A percentile compares a stretch with the other conserved stretches of the same genome.
phyloP scores from a whole-genome alignment of 1,284 basidiomycete genomes.

The Cystobasidiaceae sp. region DNA sequence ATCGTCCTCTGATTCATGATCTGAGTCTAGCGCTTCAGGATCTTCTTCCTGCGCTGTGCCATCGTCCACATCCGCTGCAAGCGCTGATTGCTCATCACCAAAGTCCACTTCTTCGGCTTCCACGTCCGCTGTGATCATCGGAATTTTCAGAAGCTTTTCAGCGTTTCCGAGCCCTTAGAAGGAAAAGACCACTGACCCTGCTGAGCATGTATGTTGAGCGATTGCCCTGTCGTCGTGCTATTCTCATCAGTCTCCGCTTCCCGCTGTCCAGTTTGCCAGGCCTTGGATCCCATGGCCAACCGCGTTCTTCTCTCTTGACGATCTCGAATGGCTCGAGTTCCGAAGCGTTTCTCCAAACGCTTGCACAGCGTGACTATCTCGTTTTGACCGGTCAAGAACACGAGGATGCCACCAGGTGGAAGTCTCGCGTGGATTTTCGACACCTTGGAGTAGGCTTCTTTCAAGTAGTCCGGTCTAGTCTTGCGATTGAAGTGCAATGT shows the following conservation, averaged over 20 bases:
- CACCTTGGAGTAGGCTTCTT: conserved; percentile 83
- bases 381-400: conserved; percentile 72
- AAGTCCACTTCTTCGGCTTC: conserved; percentile 80
- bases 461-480: conserved; percentile 81
- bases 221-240: not conserved
- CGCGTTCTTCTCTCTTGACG: conserved; percentile 49
- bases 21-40: conserved; percentile 36
- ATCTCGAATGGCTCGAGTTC: conserved; percentile 59
- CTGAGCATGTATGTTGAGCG: too few species aligned
- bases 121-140: conserved; percentile 51
- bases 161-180: too few species aligned
- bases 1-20: conserved; percentile 44
- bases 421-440: conserved; percentile 69
- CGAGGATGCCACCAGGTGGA: conserved; percentile 64
- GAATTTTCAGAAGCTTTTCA: too few species aligned
- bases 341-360: conserved; percentile 72
- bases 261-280: conserved; percentile 5
- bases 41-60: conserved; percentile 52
- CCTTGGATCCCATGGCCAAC: conserved; percentile 33
- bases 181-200: too few species aligned
- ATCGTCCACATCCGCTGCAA: conserved; percentile 60
- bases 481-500: conserved; percentile 88
- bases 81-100: conserved; percentile 51
- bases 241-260: conserved; percentile 15
- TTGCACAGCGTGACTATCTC: conserved; percentile 64